Evolutionary conservation across 2,329 filamentous ascomycete species (phyloP).

Genomic region (Lasiodiplodia theobromae): DNA sequence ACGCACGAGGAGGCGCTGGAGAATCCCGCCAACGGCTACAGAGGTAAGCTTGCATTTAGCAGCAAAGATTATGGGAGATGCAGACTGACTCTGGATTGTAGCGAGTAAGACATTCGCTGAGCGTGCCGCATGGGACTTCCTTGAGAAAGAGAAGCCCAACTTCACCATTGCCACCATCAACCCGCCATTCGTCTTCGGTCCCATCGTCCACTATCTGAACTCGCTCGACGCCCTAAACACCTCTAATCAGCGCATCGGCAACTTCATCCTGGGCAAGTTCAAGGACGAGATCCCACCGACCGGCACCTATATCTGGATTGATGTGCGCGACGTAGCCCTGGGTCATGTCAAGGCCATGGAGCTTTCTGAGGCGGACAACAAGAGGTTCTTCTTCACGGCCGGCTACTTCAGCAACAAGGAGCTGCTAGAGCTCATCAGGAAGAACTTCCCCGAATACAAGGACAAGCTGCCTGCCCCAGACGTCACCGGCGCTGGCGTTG

Average conservation of each 20-base stretch:
- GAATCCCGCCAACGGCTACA: constrained; percentile 55
- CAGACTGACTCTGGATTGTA: not conserved
- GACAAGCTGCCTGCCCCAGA: constrained; percentile 53
- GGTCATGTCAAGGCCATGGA: constrained; percentile 68
- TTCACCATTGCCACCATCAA: constrained; percentile 59
- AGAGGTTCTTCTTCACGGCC: constrained; percentile 69
- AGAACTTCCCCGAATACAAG: constrained; percentile 62
- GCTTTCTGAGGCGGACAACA: constrained; percentile 63
- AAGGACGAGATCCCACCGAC: constrained; percentile 66
- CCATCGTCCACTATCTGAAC: constrained; percentile 66
- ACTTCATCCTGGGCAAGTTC: constrained; percentile 68
- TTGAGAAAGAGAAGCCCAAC: constrained; percentile 59
- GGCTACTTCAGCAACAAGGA: constrained; percentile 68
- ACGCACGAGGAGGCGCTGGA: constrained; percentile 58
- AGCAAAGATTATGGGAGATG: not conserved
- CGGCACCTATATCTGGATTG: constrained; percentile 58
- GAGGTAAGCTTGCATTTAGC: constrained; percentile 36
- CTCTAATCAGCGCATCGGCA: constrained; percentile 71
- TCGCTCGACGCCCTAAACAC: constrained; percentile 72
- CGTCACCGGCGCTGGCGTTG: constrained; percentile 38
- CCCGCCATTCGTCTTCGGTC: constrained; percentile 59
- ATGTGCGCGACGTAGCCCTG: constrained; percentile 64
- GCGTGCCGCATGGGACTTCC: constrained; percentile 61
- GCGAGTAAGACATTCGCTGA: constrained; percentile 70
- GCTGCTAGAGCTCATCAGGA: constrained; percentile 63